Conservation (phyloP, 306 rosid genomes). For the Myrica gale region DNA sequence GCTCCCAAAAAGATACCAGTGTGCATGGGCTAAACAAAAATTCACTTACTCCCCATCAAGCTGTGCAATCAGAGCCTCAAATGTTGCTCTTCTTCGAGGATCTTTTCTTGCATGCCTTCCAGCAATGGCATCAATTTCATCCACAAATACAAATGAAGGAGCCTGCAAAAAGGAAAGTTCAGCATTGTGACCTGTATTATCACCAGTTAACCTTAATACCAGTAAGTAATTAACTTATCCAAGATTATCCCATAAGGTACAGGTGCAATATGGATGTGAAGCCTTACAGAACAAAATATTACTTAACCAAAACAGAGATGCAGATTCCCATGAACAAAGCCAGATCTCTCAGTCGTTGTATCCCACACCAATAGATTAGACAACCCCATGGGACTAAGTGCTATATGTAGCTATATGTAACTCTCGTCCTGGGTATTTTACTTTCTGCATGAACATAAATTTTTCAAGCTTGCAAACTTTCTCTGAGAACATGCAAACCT, state of each 20-base stretch:
- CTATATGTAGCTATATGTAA: neutral
- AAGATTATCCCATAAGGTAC: neutral
- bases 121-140: constrained; percentile 98
- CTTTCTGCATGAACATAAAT: neutral
- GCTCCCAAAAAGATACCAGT: neutral
- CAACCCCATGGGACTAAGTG: neutral
- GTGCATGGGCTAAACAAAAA: constrained; percentile 15
- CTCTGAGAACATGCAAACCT: neutral
- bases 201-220: too few relatives aligned
- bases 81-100: constrained; percentile 88
- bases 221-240: neutral
- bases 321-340: neutral
- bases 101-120: constrained; percentile 92
- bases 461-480: neutral
- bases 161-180: constrained; percentile 48
- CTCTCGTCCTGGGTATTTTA: neutral
- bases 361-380: neutral
- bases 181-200: neutral
- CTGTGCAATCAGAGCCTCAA: constrained; percentile 90
- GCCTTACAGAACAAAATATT: neutral
- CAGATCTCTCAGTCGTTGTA: neutral
- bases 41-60: constrained; percentile 98
- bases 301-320: neutral
- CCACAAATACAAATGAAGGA: constrained; percentile 90
- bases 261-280: neutral